Evolutionary conservation across 75 land plant genomes (phyloP).

Genomic region (Pseudotsuga menziesii): DNA sequence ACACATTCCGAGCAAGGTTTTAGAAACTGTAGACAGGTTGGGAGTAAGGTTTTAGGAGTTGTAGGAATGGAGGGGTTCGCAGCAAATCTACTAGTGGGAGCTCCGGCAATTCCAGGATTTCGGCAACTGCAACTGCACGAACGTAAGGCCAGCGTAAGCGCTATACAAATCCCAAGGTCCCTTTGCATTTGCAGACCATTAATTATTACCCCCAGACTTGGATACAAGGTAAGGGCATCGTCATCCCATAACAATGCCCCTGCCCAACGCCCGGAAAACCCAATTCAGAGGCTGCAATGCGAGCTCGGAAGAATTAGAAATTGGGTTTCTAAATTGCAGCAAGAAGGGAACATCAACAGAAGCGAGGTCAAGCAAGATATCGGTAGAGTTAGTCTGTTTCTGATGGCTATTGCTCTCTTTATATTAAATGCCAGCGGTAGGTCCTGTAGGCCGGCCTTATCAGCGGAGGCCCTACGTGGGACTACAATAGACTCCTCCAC

Average conservation of each 20-base stretch:
- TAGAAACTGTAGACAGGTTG: background rate
- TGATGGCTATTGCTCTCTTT: background rate
- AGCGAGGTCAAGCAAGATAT: background rate
- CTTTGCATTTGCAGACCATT: background rate
- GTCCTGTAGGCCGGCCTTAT: conserved; percentile 4
- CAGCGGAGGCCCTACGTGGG: background rate
- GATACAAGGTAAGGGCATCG: background rate
- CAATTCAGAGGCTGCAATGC: background rate
- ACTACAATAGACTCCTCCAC: background rate
- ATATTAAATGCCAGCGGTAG: background rate
- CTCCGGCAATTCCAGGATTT: background rate
- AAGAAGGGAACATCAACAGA: background rate
- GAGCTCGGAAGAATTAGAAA: background rate
- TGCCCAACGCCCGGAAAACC: background rate
- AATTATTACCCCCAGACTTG: background rate
- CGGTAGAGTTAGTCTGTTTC: background rate
- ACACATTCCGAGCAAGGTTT: background rate
- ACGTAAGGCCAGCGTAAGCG: background rate
- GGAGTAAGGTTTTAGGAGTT: background rate
- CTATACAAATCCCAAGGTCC: background rate
- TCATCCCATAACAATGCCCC: no score
- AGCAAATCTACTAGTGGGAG: background rate
- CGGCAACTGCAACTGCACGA: background rate
- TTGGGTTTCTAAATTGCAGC: no score
- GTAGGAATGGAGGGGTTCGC: conserved; percentile 3